These are phyloP conservation scores for Blastocladiella britannica DNA, from an alignment of 192 early-diverging fungal genomes.

Conservation along the genomic window DNA sequence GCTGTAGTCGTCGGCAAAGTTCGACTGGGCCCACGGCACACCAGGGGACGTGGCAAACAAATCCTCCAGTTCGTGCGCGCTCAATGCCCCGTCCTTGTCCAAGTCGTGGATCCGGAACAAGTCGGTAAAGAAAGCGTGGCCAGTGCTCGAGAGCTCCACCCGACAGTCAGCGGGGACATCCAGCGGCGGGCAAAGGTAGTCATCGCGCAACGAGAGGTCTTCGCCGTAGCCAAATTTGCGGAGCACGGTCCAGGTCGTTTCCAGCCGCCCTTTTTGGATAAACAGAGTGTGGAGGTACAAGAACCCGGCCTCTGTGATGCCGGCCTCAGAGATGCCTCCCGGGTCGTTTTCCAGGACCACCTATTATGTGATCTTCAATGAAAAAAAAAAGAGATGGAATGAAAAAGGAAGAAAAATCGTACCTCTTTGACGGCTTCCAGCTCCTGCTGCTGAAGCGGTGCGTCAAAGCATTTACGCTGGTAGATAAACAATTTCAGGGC, in stretches of 20 bases:
- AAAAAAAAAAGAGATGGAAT: too few species aligned
- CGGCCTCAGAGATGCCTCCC: slow-evolving; percentile 60
- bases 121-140: slow-evolving; percentile 88
- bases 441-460: slow-evolving; percentile 84
- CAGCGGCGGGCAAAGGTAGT: slow-evolving; percentile 66
- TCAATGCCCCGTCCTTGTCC: slow-evolving; percentile 93
- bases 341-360: slow-evolving; percentile 77
- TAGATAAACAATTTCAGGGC: neutral
- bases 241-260: slow-evolving; percentile 97
- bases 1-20: too few species aligned
- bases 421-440: slow-evolving; percentile 87
- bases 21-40: slow-evolving; percentile 77
- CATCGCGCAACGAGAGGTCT: slow-evolving; percentile 75
- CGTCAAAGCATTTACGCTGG: slow-evolving; percentile 83
- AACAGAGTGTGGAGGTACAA: slow-evolving; percentile 86
- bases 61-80: slow-evolving; percentile 55
- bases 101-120: slow-evolving; percentile 82
- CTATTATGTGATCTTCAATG: too few species aligned
- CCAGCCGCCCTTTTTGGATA: slow-evolving; percentile 86
- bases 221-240: slow-evolving; percentile 92
- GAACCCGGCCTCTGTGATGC: slow-evolving; percentile 85
- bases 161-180: slow-evolving; percentile 77
- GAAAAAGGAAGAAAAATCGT: too few species aligned
- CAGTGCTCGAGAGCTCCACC: slow-evolving; percentile 79
- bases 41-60: slow-evolving; percentile 77